phyloP scores from a whole-genome alignment of 305 asterid genomes.

The Fraxinus greggii region DNA sequence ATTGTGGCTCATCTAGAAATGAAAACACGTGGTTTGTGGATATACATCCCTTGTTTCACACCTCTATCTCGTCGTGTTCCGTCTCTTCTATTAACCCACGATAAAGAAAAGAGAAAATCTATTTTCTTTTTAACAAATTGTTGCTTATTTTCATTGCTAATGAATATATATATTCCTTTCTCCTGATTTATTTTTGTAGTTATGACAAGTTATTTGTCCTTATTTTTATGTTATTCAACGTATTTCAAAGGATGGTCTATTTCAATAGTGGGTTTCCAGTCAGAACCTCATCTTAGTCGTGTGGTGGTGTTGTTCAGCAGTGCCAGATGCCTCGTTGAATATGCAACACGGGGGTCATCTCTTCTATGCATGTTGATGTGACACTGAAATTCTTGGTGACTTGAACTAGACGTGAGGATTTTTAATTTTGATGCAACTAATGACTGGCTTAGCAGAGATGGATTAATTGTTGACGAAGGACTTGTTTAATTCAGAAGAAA shows the following conservation, averaged over 20 bases:
- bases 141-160: neutral
- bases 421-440: neutral
- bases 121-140: neutral
- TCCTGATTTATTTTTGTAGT: neutral
- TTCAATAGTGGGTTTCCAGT: neutral
- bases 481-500: slow-evolving; percentile 5
- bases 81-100: neutral
- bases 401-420: neutral
- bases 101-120: neutral
- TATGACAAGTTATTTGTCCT: neutral
- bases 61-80: neutral
- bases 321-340: neutral
- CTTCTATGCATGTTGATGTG: neutral
- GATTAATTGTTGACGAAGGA: neutral
- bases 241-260: neutral
- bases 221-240: neutral
- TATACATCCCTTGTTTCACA: slow-evolving; percentile 8
- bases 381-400: neutral
- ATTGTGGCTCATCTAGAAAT: slow-evolving; percentile 7
- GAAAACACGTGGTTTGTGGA: slow-evolving; percentile 1
- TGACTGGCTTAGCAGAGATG: slow-evolving; percentile 9
- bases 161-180: neutral
- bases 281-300: neutral
- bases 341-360: neutral
- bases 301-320: neutral